Evolutionary conservation across 768 basidiomycete species (phyloP), one percentile per base, ranked within the genome.

Genomic region (Termitomyces sp.): DNA sequence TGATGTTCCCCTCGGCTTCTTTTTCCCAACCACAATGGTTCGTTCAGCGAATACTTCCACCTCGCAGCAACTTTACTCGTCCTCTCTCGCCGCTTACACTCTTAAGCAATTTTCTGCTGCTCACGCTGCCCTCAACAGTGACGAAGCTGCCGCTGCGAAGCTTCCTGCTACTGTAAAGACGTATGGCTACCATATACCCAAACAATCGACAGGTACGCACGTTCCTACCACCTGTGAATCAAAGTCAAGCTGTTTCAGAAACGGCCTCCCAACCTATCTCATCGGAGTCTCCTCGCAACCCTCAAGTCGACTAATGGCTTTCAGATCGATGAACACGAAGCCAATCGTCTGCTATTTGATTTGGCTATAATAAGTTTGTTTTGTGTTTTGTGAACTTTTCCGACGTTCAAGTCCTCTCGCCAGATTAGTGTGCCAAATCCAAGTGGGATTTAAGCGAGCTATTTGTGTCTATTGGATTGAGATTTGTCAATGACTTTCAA

Each of bases 31-130:
- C 39, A 24, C 58, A 15, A 63, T 60, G 65, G 41, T 63, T 37
- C 55, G 48, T 24, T 49, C 66, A 46, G 57, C 68, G 9, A 69
- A 72, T 46, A 50, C 58, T 15, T 74, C 51, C 18, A 37, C 20
- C 11, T 37, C 72, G 27, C 70, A 72, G 36, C 67, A 69, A 48
- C 72, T 69, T 24, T 82, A 80, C 67, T 78, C 81, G 20, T 74
- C 77, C 61, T 74, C 79, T 51, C 73, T 84, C 49, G 77, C 78
- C 48, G 74, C 71, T 6, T 80, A 82, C 64, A 83, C 81, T 30
- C 68, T 78, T 27, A 75, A 74, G 62, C 81, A 81, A 61, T 76
- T 79, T 59, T 65, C 72, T 34, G 68, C 70, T 3, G 80, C 80
- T 33, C 69, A 67, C n/a, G 63, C 68, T n/a, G 64, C 63, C 12